Conservation (phyloP, 2,329 filamentous ascomycete genomes). For the Ciborinia camelliae region DNA sequence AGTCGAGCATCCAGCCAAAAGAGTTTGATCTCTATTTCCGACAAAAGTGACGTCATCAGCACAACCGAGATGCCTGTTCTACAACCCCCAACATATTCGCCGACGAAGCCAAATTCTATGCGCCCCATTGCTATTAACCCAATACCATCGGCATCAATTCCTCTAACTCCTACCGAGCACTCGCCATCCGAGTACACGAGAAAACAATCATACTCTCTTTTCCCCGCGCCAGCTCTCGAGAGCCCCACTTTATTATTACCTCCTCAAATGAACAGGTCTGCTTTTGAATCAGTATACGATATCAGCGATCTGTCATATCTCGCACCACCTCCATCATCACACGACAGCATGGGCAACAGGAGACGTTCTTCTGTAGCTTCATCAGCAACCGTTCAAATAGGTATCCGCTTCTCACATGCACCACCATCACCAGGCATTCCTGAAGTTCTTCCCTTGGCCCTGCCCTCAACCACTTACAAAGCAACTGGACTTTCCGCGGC, state of each 20-base stretch:
- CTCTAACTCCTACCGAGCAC: neutral
- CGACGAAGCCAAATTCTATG: constrained; percentile 17
- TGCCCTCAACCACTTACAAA: constrained; percentile 38
- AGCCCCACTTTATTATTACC: constrained; percentile 15
- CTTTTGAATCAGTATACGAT: constrained; percentile 33
- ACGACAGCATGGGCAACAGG: constrained; percentile 33
- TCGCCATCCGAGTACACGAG: constrained; percentile 20
- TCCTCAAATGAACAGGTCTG: constrained; percentile 1
- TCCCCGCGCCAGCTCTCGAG: constrained; percentile 26
- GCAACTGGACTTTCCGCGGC: constrained; percentile 25
- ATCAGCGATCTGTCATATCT: constrained; percentile 29
- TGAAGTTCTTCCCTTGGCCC: constrained; percentile 28
- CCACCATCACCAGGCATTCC: constrained; percentile 25
- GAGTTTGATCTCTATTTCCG: constrained; percentile 25
- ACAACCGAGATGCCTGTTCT: constrained; percentile 28
- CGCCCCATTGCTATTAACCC: constrained; percentile 20
- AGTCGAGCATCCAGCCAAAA: constrained; percentile 28
- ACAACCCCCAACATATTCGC: constrained; percentile 18
- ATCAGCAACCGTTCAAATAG: constrained; percentile 68
- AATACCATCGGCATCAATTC: neutral
- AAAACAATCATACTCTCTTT: constrained; percentile 35
- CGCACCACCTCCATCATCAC: constrained; percentile 29
- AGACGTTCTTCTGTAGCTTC: constrained; percentile 62
- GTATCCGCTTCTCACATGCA: constrained; percentile 60
- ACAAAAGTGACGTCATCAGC: constrained; percentile 29